Evolutionary conservation across 1,284 basidiomycete genomes (phyloP), one percentile per base, ranked within the genome.

Genomic region (Agroathelia rolfsii): DNA sequence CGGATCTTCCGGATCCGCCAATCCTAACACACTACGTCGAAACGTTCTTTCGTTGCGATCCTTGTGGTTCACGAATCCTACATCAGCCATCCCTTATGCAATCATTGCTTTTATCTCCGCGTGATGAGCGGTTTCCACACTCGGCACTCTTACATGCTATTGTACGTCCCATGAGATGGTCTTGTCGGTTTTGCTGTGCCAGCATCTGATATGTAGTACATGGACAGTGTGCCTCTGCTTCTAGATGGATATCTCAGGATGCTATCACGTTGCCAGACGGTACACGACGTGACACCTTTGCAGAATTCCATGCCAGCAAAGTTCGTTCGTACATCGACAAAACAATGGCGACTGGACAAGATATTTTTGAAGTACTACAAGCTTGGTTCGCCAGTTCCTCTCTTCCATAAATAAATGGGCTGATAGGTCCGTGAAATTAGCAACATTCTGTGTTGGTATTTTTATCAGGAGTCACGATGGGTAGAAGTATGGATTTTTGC

Each of bases 401-500:
- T n/a, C n/a, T n/a, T n/a, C n/a, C n/a, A n/a, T n/a, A n/a, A n/a
- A n/a, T n/a, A n/a, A n/a, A n/a, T n/a, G n/a, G n/a, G n/a, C n/a
- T n/a, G n/a, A n/a, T n/a, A n/a, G n/a, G n/a, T n/a, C n/a, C n/a
- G n/a, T n/a, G n/a, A n/a, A n/a, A n/a, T n/a, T n/a, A n/a, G n/a
- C 47, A 77, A 79, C 40, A 61, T 89, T 16, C 66, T 89, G 17
- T 84, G 79, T 2, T 88, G 84, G 82, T 88, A 83, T 56, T 83
- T 85, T 43, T 89, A 88, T 51, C 78, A 84, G 39, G 80, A 87
- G 51, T 86, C 84, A 2, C 69, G 84, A 35, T 87, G 84, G 81
- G 83, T 87, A 8, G 85, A 89, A 55, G 79, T 89, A 4, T 90
- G 85, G 85, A 80, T 87, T 26, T 83, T 83, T 54, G 80, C 82